Base-by-base conservation (phyloP, 148 eudicot genomes). In the Suaeda aralocaspica region DNA sequence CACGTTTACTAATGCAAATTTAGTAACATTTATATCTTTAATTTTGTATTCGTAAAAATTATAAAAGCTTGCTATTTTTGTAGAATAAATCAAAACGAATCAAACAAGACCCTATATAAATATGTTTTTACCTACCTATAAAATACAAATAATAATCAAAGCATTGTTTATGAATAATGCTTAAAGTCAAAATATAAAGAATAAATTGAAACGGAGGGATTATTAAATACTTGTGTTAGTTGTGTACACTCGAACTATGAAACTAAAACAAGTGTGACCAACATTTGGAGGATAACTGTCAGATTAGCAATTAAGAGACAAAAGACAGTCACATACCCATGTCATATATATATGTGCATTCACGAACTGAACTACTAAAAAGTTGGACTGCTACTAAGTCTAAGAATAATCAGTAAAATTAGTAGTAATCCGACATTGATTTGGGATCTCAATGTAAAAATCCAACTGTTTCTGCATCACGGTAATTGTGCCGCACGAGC, bases 361-460 rank as follows among this genome's bases (percentile, higher is more conserved):
- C 31, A 53, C 50, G 51, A 67, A 59, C 57, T 56, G 55, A 70
- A 76, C 58, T 48, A 34, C 65, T 52, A 44, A 50, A 70, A 70
- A 68, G 57, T 59, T 49, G 61, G 60, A 74, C 66, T 61, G 64
- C 48, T 49, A 22, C 22, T 41, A 68, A 68, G 48, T 63, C 30
- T 30, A 65, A 73, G 59, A 59, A 67, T 66, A 67, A 74, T 67
- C 41, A 67, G 69, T 75, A 75, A 68, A 68, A 74, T 68, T 74
- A 68, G 78, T 51, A 68, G 64, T 71, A 71, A 71, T 49, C 75
- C 79, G 79, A 76, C 79, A 70, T 65, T 71, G 31, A 70, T 76
- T 76, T 65, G 79, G 79, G 79, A 76, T 76, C 79, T 76, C 79
- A 70, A 76, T 76, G 74, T 70, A 53, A 48, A 39, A 31, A 63